Base-by-base conservation (phyloP, 495 filamentous ascomycete species). In the Aspergillus sclerotioniger region DNA sequence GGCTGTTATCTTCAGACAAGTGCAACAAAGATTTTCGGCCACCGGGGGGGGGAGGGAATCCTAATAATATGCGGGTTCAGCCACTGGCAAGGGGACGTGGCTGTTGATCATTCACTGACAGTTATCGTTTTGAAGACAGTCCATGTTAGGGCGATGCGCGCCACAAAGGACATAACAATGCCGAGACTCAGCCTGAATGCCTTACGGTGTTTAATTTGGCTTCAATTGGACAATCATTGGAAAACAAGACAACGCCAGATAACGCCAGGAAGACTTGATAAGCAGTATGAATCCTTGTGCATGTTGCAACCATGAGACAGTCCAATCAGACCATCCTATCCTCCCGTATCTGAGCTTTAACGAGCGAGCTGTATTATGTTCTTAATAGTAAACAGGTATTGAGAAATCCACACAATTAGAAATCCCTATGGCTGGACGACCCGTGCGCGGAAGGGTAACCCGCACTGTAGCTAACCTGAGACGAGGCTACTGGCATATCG, bases 391-490 rank as follows among this genome's bases (percentile, higher is more conserved):
- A 35, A 9, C 33, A 35, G 33, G 9, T 8, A 35, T 25, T 25
- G 13, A 35, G 9, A 6, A 41, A 45, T 9, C 13, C 43, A 35
- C 28, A 28, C 44, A 33, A 12, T 31, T 57, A 74, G 13, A 62
- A 76, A 10, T 69, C 67, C 32, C 71, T 59, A 44, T 70, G 74
- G 25, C 58, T 53, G 8, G 67, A 56, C 20, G 63, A 17, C 0
- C 67, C 71, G 41, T 78, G 66, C 15, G 63, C 56, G 25, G 71
- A 53, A 19, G 68, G 57, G 53, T 76, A 78, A 17, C 65, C 71
- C 12, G 63, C 47, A 6, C 58, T 57, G 47, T 78, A 78, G 41
- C 57, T 66, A 16, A 76, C 57, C 21, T 75, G 73, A 2, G 73
- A 64, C 2, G 72, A 62, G 9, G 71, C 58, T 2, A 69, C 58